Conservation (phyloP, 306 rosid species). For the Phaseolus lunatus region DNA sequence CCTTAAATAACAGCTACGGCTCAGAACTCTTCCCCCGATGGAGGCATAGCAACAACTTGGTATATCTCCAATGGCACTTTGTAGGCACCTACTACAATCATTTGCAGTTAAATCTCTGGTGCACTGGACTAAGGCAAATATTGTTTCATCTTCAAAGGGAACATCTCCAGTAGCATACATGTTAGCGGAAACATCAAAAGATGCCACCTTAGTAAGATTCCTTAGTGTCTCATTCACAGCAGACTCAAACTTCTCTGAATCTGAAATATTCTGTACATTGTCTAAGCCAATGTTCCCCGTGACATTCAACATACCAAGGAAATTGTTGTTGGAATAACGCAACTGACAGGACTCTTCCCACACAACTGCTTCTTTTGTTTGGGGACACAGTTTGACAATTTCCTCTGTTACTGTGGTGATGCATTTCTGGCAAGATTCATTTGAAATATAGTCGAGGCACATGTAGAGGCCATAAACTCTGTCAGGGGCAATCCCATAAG, state of each 20-base stretch:
- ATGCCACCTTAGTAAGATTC: slow-evolving; percentile 49
- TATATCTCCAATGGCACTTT: slow-evolving; percentile 51
- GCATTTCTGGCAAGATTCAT: slow-evolving; percentile 51
- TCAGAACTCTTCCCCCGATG: slow-evolving; percentile 65
- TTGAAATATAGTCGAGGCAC: slow-evolving; percentile 54
- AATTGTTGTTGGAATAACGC: slow-evolving; percentile 58
- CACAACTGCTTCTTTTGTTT: slow-evolving; percentile 56
- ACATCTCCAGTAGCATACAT: slow-evolving; percentile 57
- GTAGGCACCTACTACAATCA: slow-evolving; percentile 58
- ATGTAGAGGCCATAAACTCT: slow-evolving; percentile 51
- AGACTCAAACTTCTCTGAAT: slow-evolving; percentile 46
- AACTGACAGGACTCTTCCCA: slow-evolving; percentile 70
- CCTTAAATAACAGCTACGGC: slow-evolving; percentile 68
- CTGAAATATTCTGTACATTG: slow-evolving; percentile 42
- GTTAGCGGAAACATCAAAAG: slow-evolving; percentile 48
- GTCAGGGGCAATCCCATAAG: slow-evolving; percentile 42
- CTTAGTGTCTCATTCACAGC: slow-evolving; percentile 51
- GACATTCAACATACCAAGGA: slow-evolving; percentile 55
- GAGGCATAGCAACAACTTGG: slow-evolving; percentile 51
- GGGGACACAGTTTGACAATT: slow-evolving; percentile 52
- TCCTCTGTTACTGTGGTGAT: slow-evolving; percentile 45
- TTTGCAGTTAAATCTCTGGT: slow-evolving; percentile 59
- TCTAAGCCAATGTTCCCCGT: slow-evolving; percentile 40
- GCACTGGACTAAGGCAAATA: slow-evolving; percentile 72
- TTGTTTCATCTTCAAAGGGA: slow-evolving; percentile 40